Conservation (phyloP, 2,329 filamentous ascomycete genomes). For the Periconia sp. region DNA sequence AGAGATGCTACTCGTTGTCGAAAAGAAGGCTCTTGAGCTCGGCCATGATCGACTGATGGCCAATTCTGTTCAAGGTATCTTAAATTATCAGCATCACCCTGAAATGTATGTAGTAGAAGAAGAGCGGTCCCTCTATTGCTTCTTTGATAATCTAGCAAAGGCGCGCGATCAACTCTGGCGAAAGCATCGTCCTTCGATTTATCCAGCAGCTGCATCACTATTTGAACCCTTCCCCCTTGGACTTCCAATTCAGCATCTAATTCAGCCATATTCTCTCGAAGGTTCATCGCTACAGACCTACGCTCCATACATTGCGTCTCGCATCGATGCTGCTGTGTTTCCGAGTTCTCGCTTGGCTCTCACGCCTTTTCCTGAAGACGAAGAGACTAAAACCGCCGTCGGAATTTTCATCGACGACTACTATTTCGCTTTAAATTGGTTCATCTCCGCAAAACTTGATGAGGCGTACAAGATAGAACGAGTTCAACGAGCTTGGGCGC, state of each 20-base stretch:
- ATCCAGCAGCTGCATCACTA: slow-evolving; percentile 31
- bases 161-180: slow-evolving; percentile 41
- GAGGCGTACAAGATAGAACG: slow-evolving; percentile 19
- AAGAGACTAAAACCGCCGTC: slow-evolving; percentile 31
- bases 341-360: slow-evolving; percentile 23
- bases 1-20: slow-evolving; percentile 22
- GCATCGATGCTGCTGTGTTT: slow-evolving; percentile 27
- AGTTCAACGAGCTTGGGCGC: slow-evolving; percentile 29
- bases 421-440: slow-evolving; percentile 29
- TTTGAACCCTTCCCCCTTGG: slow-evolving; percentile 39
- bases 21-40: slow-evolving; percentile 23
- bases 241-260: slow-evolving; percentile 42
- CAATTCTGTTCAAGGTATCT: slow-evolving; percentile 16
- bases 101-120: slow-evolving; percentile 6
- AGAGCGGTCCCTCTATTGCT: slow-evolving; percentile 30
- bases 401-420: slow-evolving; percentile 45
- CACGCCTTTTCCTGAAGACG: slow-evolving; percentile 20
- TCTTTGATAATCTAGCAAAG: slow-evolving; percentile 45
- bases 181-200: slow-evolving; percentile 23
- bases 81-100: slow-evolving; percentile 2
- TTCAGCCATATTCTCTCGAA: slow-evolving; percentile 16
- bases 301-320: slow-evolving; percentile 34
- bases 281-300: slow-evolving; percentile 10
- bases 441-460: slow-evolving; percentile 18
- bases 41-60: slow-evolving; percentile 19